Conservation (phyloP, 176 grass and related monocot genomes). For the Carex scoparia region DNA sequence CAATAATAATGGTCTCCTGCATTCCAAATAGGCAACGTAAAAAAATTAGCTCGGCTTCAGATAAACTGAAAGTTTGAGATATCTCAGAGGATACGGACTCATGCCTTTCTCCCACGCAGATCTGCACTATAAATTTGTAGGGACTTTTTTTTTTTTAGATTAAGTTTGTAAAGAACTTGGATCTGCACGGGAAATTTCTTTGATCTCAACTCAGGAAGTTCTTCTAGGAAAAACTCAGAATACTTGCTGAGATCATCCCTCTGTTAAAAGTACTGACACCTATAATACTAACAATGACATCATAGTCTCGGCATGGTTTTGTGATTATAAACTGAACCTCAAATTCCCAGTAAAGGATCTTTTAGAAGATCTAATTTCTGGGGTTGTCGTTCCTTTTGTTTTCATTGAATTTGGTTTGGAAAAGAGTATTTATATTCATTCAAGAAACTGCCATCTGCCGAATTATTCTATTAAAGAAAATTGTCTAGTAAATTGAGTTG, state of each 20-base stretch:
- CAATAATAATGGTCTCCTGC: no score
- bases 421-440: not conserved
- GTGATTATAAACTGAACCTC: not conserved
- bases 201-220: no score
- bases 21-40: no score
- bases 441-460: not conserved
- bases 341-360: not conserved
- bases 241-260: not conserved
- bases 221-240: not conserved
- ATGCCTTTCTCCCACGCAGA: no score
- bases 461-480: not conserved
- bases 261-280: not conserved
- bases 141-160: no score
- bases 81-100: no score
- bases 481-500: not conserved
- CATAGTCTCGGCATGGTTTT: not conserved
- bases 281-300: not conserved
- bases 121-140: no score
- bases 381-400: not conserved
- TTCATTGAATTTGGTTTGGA: not conserved
- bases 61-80: no score
- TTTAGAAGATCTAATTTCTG: not conserved
- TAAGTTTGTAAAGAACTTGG: no score
- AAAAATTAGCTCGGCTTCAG: no score
- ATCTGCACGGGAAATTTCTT: no score